Evolutionary conservation across 768 basidiomycete species (phyloP).

Genomic region (Leucosporidium scottii): DNA sequence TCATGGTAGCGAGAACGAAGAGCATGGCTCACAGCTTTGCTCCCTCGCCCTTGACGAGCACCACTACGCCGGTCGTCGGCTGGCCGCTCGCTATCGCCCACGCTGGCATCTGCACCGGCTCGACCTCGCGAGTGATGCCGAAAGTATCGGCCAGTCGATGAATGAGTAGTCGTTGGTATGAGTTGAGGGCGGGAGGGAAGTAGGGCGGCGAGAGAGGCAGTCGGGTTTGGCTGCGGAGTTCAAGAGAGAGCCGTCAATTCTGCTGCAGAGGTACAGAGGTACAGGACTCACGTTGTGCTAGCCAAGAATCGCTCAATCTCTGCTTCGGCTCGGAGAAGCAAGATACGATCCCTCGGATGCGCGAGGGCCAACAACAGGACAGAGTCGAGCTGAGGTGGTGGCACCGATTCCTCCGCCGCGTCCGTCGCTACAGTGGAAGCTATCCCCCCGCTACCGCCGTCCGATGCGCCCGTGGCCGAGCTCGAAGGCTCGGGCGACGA

Average conservation of each 20-base stretch:
- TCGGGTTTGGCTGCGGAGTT: conserved; percentile 6
- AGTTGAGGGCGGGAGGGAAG: conserved; percentile 33
- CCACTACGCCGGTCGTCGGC: conserved; percentile 22
- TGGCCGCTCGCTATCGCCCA: conserved; percentile 17
- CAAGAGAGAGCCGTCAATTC: not conserved
- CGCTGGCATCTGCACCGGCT: conserved; percentile 9
- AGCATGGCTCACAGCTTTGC: conserved; percentile 1
- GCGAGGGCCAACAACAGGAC: conserved; percentile 15
- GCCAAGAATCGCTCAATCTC: conserved; percentile 29
- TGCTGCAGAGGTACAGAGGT: not conserved
- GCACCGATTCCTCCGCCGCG: not conserved
- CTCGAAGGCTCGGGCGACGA: no score
- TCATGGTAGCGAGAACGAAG: not conserved
- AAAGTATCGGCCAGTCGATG: conserved; percentile 36
- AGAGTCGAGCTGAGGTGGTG: conserved; percentile 5
- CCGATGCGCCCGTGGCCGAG: no score
- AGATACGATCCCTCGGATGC: conserved; percentile 18
- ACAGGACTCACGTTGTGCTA: conserved; percentile 10
- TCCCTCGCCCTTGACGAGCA: conserved; percentile 26
- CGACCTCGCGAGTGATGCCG: conserved; percentile 35
- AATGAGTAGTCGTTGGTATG: conserved; percentile 36
- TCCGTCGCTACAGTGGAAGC: not conserved
- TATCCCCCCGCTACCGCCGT: no score
- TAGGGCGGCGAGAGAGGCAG: conserved; percentile 27
- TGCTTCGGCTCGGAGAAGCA: conserved; percentile 28